These are phyloP conservation scores for Spiromastix sp. DNA, from an alignment of 2,329 filamentous ascomycete species.

Conservation along the genomic window DNA sequence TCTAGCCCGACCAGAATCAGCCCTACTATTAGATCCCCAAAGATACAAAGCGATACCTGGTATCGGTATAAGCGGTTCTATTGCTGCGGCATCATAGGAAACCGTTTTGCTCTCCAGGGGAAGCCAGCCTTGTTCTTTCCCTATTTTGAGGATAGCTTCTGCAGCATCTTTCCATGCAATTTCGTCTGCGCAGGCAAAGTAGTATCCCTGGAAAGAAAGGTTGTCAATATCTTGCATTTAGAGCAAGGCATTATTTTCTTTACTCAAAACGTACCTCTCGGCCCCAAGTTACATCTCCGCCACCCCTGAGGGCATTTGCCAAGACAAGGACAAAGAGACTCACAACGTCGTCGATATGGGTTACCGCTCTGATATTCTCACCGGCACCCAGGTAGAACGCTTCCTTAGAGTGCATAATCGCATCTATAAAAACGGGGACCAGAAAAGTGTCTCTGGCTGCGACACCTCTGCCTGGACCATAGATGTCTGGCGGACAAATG, in stretches of 20 bases:
- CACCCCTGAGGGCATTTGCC: constrained; percentile 5
- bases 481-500: constrained; percentile 7
- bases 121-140: constrained; percentile 7
- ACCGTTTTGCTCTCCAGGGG: constrained; percentile 4
- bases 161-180: constrained; percentile 8
- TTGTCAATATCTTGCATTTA: no score
- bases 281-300: constrained; percentile 4
- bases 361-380: constrained; percentile 5
- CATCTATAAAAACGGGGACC: constrained; percentile 5
- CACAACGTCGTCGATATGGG: constrained; percentile 6
- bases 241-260: no score
- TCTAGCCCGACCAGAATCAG: constrained; percentile 3
- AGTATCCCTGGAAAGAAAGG: constrained; percentile 7
- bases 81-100: constrained; percentile 4
- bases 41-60: constrained; percentile 5
- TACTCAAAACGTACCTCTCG: constrained; percentile 6
- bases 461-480: constrained; percentile 4
- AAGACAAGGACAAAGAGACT: constrained; percentile 6
- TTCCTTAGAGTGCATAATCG: constrained; percentile 4
- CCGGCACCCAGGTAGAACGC: constrained; percentile 7
- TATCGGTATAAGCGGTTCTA: constrained; percentile 2
- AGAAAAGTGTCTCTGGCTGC: constrained; percentile 3
- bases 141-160: constrained; percentile 7
- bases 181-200: constrained; percentile 6
- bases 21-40: constrained; percentile 7